Evolutionary conservation across 2,329 filamentous ascomycete species (phyloP), one percentile per base, ranked within the genome.

Genomic region (Fusarium oligoseptatum): DNA sequence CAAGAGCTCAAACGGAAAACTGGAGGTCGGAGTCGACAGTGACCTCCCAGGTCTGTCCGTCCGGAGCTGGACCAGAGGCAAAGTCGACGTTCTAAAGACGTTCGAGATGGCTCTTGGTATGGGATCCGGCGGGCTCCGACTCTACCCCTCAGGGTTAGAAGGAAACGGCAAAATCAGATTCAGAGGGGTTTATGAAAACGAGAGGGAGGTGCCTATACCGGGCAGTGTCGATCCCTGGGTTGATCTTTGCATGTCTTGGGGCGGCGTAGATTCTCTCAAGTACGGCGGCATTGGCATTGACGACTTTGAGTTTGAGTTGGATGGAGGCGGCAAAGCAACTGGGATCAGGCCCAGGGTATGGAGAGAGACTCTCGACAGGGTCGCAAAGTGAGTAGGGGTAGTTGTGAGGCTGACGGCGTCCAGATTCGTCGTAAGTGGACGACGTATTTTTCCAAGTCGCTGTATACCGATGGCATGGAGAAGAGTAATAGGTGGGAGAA

Each of bases 231-330:
- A 65, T 65, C 63, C 63, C n/a, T 58, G 52, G 52, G 39, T 15
- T 48, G 52, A 65, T 34, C 50, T 64, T 14, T 64, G 62, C 50
- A 11, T 17, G 37, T 29, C 37, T 1, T 65, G 63, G 63, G 52
- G 52, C 10, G 37, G 39, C 14, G 63, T 60, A 17, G 63, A 65
- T 27, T 17, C 52, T 6, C 14, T 60, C 15, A 65, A 58, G 52
- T 65, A 65, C 11, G 63, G 52, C 11, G 29, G 36, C 4, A 60
- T 65, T 36, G 63, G 37, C 29, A 50, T 65, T 39, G 63, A 65
- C 11, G 63, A 65, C 32, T 60, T 65, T 27, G 37, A 48, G 63
- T 58, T 65, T 45, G 27, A 65, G n/a, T 12, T 60, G 20, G 63
- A 65, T 48, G 3, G 6, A 6, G 10, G 20, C 8, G 63, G 39